Percentiles rank a stretch among this genome's conserved stretches.
These are phyloP conservation scores for Dactylellina sp. DNA, from an alignment of 2,329 filamentous ascomycete genomes.

Conservation along the genomic window DNA sequence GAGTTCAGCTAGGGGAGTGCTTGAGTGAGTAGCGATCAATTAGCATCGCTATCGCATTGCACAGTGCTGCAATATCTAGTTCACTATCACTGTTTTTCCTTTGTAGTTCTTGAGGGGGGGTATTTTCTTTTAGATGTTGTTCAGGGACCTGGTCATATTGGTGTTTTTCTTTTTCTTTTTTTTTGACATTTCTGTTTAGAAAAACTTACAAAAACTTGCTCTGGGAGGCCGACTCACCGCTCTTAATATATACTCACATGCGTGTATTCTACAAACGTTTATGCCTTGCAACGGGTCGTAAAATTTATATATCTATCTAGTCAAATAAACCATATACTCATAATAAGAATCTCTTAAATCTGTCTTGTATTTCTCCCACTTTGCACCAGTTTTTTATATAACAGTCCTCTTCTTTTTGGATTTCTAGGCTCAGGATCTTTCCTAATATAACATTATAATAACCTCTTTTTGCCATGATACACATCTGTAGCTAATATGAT, in stretches of 20 bases:
- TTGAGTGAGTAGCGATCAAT: slow-evolving; percentile 1
- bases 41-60: background rate
- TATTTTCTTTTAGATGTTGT: background rate
- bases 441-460: no score
- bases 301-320: no score
- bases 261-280: background rate
- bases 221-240: background rate
- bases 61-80: no score
- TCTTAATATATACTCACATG: background rate
- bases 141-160: background rate
- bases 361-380: no score
- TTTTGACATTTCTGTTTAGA: background rate
- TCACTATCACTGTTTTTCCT: background rate
- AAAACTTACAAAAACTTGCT: background rate
- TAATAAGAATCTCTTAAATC: no score
- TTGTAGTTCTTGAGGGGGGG: background rate
- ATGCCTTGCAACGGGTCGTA: no score
- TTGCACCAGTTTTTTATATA: no score
- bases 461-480: no score
- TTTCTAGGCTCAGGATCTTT: no score
- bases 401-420: no score
- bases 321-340: no score
- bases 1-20: background rate
- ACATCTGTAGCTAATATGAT: no score
- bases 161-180: background rate